phyloP scores from a whole-genome alignment of 2,329 filamentous ascomycete genomes.

The Penicillium vulpinum region DNA sequence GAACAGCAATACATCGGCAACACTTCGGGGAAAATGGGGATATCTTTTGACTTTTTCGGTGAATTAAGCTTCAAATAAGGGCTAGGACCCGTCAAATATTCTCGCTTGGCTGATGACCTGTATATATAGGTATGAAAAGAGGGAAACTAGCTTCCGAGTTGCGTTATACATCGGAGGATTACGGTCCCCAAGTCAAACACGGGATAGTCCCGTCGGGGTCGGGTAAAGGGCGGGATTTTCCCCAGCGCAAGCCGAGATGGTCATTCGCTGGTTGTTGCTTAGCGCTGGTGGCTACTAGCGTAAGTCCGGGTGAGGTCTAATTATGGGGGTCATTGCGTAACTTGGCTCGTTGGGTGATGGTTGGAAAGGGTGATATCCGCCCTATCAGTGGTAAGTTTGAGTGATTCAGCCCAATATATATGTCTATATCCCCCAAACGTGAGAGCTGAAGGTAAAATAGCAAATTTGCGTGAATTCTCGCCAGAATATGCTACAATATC shows the following conservation, averaged over 20 bases:
- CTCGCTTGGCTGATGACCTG: neutral
- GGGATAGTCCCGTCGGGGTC: neutral
- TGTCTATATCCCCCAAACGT: neutral
- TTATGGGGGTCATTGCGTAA: neutral
- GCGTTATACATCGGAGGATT: neutral
- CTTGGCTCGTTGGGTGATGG: neutral
- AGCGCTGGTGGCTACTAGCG: neutral
- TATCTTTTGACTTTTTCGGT: neutral
- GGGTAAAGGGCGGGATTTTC: conserved; percentile 13
- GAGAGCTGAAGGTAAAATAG: neutral
- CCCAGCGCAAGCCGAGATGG: conserved; percentile 12
- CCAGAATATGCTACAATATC: neutral
- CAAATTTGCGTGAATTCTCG: neutral
- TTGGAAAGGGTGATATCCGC: neutral
- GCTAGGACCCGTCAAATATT: too few species aligned
- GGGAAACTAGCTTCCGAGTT: neutral
- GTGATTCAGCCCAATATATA: neutral
- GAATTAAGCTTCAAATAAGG: neutral
- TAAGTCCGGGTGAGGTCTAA: neutral
- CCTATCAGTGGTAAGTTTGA: neutral
- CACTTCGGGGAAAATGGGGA: conserved; percentile 18
- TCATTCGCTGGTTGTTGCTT: conserved; percentile 13
- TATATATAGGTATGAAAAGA: neutral
- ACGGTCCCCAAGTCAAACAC: neutral
- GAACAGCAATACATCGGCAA: conserved; percentile 13